Base-by-base conservation (phyloP, 345 rosid genomes). In the Lumnitzera racemosa region DNA sequence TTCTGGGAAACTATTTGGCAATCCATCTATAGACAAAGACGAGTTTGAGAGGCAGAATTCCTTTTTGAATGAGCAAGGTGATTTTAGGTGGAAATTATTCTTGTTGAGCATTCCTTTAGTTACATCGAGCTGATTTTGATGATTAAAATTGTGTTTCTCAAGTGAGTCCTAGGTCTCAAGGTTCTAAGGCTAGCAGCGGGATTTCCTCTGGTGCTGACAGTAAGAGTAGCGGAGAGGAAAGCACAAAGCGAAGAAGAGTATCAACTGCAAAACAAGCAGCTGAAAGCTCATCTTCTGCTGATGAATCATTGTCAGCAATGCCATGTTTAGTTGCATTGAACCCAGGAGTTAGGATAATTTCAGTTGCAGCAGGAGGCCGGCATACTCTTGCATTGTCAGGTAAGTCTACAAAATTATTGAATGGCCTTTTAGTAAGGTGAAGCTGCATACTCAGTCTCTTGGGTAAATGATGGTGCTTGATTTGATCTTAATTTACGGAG, bases 341-440 rank as follows among this genome's bases (percentile, higher is more conserved):
- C 36, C 95, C 96, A 13, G 97, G 97, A 69, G 96, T 95, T 49
- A 81, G 91, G 70, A 83, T 95, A 69, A 70, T 65, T 12, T 56
- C 77, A 61, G 99, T 90, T 60, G 92, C 99, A 71, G 87, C 99
- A 24, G 99, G 99, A 61, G 99, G 97, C 52, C 95, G 97, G 61
- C 99, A 95, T 70, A 88, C 94, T 59, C 78, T 95, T 59, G 94
- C 90, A 57, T 66, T 95, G 70, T 95, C 99, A 80, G 99, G 99
- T 88, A 70, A 72, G 46, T 41, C 29, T 52, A 50, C 47, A 31
- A 14, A 48, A 56, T 25, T 61, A 17, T 20, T 24, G 36, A 56
- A 64, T 62, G 51, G 53, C 20, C 5, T 27, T 20, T 20, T 20
- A 20, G 20, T 20, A 20, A 20, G 20, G 20, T 20, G 20, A 20